Conservation (phyloP, 139 green algal genomes). For the Chlorella sorokiniana region DNA sequence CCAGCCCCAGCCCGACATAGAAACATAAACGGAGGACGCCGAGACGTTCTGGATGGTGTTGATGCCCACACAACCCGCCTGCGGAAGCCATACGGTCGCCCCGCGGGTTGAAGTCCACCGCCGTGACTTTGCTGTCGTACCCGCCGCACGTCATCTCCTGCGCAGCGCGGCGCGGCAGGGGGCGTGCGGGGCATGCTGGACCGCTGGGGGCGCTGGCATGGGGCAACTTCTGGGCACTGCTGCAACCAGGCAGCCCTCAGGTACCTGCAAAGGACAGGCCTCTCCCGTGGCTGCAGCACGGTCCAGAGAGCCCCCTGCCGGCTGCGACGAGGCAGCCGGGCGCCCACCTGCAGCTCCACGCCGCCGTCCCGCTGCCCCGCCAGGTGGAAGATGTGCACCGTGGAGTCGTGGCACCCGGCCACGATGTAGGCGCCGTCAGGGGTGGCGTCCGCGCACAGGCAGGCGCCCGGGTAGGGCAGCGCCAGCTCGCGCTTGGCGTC, state of each 20-base stretch:
- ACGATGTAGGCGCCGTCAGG: constrained; percentile 27
- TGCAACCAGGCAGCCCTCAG: no score
- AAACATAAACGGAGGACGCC: background rate
- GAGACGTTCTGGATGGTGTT: background rate
- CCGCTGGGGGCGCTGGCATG: no score
- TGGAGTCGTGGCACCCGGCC: constrained; percentile 38
- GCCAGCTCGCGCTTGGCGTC: constrained; percentile 33
- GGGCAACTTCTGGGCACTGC: no score
- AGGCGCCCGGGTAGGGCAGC: constrained; percentile 19
- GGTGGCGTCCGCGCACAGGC: constrained; percentile 26
- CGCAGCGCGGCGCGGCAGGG: background rate
- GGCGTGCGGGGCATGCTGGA: background rate
- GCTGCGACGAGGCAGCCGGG: no score
- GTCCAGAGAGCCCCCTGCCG: background rate
- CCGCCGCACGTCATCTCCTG: constrained; percentile 28
- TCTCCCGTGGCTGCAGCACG: background rate
- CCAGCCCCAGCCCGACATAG: background rate
- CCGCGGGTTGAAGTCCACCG: constrained; percentile 12
- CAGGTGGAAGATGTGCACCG: constrained; percentile 43
- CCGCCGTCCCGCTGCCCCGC: background rate
- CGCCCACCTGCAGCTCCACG: constrained; percentile 23
- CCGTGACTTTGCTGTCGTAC: constrained; percentile 36
- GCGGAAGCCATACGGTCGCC: constrained; percentile 18
- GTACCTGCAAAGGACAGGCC: background rate
- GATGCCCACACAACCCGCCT: constrained; percentile 1